Percentiles rank a stretch among this genome's conserved stretches.
These are phyloP conservation scores for Vigna trinervia DNA, from an alignment of 306 rosid species.

Conservation along the genomic window DNA sequence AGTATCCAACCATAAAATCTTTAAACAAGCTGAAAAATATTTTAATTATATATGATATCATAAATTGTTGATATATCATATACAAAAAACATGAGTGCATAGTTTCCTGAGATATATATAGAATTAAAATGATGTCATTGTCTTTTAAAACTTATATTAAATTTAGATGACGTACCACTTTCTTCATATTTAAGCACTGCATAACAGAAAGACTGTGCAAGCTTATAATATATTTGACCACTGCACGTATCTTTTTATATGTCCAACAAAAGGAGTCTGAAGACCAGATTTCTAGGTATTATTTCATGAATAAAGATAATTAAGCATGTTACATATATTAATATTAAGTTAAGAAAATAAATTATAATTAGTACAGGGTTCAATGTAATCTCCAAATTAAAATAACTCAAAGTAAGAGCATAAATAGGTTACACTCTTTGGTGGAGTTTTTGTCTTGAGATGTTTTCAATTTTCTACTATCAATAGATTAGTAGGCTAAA, in stretches of 20 bases:
- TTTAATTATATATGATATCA: background rate
- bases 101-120: conserved; percentile 3
- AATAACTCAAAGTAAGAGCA: background rate
- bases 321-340: background rate
- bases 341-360: too few species aligned
- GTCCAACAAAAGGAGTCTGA: background rate
- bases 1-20: conserved; percentile 5
- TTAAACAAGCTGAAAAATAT: background rate
- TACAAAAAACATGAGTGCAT: background rate
- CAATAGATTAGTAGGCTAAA: too few species aligned
- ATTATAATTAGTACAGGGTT: too few species aligned
- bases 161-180: background rate
- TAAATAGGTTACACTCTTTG: too few species aligned
- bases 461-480: too few species aligned
- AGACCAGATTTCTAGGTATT: background rate
- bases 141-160: background rate
- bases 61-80: background rate
- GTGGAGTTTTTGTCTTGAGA: too few species aligned
- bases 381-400: background rate
- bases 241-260: background rate
- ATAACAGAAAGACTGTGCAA: background rate
- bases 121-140: background rate
- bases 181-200: background rate
- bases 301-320: background rate
- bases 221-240: background rate